Base-by-base conservation (phyloP, 441 rosid genomes). In the Eruca vesicaria region DNA sequence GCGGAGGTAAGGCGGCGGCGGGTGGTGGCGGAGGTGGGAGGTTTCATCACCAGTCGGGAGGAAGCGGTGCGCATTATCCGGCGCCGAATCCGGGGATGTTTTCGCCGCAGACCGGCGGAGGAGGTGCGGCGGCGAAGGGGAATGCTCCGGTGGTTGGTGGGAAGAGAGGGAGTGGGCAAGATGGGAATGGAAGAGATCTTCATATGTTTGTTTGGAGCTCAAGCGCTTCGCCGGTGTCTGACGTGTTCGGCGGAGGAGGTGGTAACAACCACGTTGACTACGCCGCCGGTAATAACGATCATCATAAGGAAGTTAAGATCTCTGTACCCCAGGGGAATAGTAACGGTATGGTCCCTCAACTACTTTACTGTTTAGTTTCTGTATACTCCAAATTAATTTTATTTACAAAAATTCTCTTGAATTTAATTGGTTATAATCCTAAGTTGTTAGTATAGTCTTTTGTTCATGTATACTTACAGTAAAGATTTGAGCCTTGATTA, bases 131-230 rank as follows among this genome's bases (percentile, higher is more conserved):
- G 87, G 75, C 58, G 74, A 84, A 76, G 73, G 90, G 81, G 38
- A 67, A 15, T 9, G 56, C 48, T 45, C 72, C 82, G 33, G 79
- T 16, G 9, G 53, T 67, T 38, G 80, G 86, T 52, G 92, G 88
- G 10, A 87, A 84, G 66, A 86, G 82, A 50, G 86, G 72, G 45
- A 81, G 76, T 68, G 87, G 85, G 52, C 75, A 67, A 16, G 94
- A 87, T 29, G 91, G 73, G 10, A 89, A 86, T 18, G 91, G 91
- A 0, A 87, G 77, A 78, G 99, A 93, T 80, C 91, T 95, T 41
- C 99, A 93, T 28, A 93, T 95, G 98, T 95, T 91, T 71, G 99
- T 95, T 6, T 95, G 99, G 99, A 95, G 99, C 70, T 95, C 98
- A 0, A 93, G 94, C 58, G 85, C 96, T 9, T 95, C 99, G 7